Conservation (phyloP, 805 yeast genomes). For the Candida pini region DNA sequence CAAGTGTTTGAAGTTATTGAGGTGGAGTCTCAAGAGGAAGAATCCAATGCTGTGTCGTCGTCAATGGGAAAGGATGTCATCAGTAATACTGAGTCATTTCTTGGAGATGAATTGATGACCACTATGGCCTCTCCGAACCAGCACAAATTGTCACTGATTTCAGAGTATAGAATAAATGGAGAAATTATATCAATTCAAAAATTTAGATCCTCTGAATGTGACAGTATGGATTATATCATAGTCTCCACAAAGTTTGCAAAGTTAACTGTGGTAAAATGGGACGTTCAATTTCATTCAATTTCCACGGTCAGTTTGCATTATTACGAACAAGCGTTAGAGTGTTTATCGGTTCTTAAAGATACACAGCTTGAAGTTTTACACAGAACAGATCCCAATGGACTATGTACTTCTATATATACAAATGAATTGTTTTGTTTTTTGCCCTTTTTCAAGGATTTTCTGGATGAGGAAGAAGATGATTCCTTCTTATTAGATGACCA, state of each 20-base stretch:
- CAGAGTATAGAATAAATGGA: slow-evolving; percentile 74
- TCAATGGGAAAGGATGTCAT: slow-evolving; percentile 10
- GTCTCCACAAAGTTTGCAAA: slow-evolving; percentile 73
- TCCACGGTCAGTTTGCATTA: slow-evolving; percentile 77
- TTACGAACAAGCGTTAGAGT: slow-evolving; percentile 66
- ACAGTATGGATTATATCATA: slow-evolving; percentile 49
- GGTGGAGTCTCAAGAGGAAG: slow-evolving; percentile 15
- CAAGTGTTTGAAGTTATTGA: slow-evolving; percentile 49
- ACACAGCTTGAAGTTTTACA: slow-evolving; percentile 37
- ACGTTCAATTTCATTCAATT: slow-evolving; percentile 44
- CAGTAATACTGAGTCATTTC: slow-evolving; percentile 14
- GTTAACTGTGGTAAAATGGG: slow-evolving; percentile 71
- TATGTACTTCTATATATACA: slow-evolving; percentile 53
- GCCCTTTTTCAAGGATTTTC: slow-evolving; percentile 49
- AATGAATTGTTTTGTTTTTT: slow-evolving; percentile 67
- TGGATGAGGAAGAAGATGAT: slow-evolving; percentile 34
- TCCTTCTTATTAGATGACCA: slow-evolving; percentile 14
- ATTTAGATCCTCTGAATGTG: slow-evolving; percentile 43
- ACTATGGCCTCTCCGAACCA: slow-evolving; percentile 11
- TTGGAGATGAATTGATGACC: slow-evolving; percentile 18
- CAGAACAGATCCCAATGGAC: slow-evolving; percentile 55
- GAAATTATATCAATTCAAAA: slow-evolving; percentile 51
- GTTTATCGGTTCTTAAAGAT: slow-evolving; percentile 38
- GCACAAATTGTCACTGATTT: slow-evolving; percentile 36
- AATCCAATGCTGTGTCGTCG: slow-evolving; percentile 4